A percentile compares a stretch with the other conserved stretches of the same genome.
Conservation (phyloP, 768 basidiomycete species). For the Podaxis mareebaensis region DNA sequence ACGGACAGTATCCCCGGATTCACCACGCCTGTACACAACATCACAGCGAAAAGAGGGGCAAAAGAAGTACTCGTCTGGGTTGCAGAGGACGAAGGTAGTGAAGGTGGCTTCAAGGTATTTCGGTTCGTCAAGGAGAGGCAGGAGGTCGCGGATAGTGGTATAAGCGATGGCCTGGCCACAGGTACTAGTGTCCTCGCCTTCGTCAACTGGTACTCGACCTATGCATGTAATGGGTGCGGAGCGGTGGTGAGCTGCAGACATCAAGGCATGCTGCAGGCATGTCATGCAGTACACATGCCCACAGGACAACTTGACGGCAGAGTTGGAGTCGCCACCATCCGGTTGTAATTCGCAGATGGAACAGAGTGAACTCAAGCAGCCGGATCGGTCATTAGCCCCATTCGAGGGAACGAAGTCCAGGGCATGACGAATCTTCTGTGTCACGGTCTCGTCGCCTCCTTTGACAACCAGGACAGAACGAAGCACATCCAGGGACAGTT, state of each 20-base stretch:
- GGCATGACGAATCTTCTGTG: conserved; percentile 16
- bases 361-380: conserved; percentile 27
- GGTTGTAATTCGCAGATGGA: conserved; percentile 41
- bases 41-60: conserved; percentile 56
- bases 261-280: conserved; percentile 49
- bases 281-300: conserved; percentile 51
- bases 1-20: conserved; percentile 25
- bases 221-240: conserved; percentile 39
- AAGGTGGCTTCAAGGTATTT: conserved; percentile 44
- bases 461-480: conserved; percentile 41
- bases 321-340: conserved; percentile 7
- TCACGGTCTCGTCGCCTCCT: conserved; percentile 33
- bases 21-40: conserved; percentile 40
- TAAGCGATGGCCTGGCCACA: conserved; percentile 42
- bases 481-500: conserved; percentile 44
- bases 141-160: conserved; percentile 36
- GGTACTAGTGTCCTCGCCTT: conserved; percentile 12
- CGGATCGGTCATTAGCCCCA: not conserved
- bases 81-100: conserved; percentile 40
- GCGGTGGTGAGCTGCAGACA: conserved; percentile 28
- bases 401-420: not conserved
- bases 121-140: conserved; percentile 38
- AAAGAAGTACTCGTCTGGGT: conserved; percentile 44
- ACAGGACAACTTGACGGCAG: conserved; percentile 43
- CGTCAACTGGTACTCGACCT: conserved; percentile 21